phyloP scores from a whole-genome alignment of 1,284 basidiomycete species.

The Lentinula novae-zelandiae region DNA sequence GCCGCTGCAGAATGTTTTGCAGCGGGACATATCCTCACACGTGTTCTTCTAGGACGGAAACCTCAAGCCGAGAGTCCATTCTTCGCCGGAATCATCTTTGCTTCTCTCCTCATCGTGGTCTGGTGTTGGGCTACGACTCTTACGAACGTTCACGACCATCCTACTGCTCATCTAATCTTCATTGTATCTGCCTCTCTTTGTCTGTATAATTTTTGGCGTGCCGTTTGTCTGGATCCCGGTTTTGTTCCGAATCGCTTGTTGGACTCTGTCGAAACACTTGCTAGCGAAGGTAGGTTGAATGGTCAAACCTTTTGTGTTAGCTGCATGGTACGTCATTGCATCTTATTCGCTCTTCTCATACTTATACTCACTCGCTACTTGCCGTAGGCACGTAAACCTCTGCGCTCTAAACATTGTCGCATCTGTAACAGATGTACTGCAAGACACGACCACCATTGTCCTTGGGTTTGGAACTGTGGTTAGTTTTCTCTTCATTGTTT shows the following conservation, averaged over 20 bases:
- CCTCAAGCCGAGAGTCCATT: conserved; percentile 84
- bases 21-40: conserved; percentile 89
- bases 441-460: conserved; percentile 93
- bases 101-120: conserved; percentile 83
- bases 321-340: conserved; percentile 67
- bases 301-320: conserved; percentile 95
- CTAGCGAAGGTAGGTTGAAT: conserved; percentile 84
- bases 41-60: conserved; percentile 73
- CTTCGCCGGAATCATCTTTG: conserved; percentile 87
- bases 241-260: not conserved
- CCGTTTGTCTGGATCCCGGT: conserved; percentile 83
- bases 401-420: conserved; percentile 95
- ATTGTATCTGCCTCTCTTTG: conserved; percentile 71
- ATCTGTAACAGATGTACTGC: conserved; percentile 89
- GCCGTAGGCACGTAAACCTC: conserved; percentile 75
- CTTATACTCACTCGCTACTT: not conserved
- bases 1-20: conserved; percentile 84
- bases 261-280: conserved; percentile 75
- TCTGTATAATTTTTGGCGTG: conserved; percentile 86
- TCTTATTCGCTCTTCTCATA: not conserved
- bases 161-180: conserved; percentile 75
- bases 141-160: conserved; percentile 34
- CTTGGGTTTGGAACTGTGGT: conserved; percentile 99
- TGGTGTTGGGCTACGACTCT: conserved; percentile 81
- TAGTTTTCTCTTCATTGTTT: conserved; percentile 26